Evolutionary conservation across 495 filamentous ascomycete species (phyloP).

Genomic region (Hypoxylon lienhwacheense): DNA sequence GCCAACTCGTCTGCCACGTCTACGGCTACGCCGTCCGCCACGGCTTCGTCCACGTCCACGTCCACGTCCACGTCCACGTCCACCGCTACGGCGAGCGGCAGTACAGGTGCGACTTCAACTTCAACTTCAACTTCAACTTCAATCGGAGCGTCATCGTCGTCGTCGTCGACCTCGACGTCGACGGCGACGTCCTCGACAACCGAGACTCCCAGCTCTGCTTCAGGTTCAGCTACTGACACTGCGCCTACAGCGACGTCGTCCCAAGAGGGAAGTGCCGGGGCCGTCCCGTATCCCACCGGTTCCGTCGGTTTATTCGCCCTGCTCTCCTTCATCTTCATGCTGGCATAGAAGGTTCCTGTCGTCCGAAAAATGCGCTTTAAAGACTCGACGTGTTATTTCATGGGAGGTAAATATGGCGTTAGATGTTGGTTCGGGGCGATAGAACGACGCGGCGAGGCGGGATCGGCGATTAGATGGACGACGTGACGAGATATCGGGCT

Average conservation of each 20-base stretch:
- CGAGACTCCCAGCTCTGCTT: too few species aligned
- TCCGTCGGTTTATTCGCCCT: not conserved
- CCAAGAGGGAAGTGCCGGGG: conserved; percentile 1
- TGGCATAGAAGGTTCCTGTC: conserved; percentile 4
- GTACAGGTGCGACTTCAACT: not conserved
- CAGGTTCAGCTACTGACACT: not conserved
- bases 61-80: not conserved
- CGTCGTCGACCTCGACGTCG: not conserved
- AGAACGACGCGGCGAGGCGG: too few species aligned
- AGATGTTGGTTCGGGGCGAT: too few species aligned
- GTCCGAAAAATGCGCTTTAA: not conserved
- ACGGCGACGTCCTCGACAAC: conserved; percentile 6
- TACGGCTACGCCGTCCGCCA: not conserved
- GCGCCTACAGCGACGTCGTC: conserved; percentile 5
- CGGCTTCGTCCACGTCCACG: not conserved
- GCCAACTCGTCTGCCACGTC: not conserved
- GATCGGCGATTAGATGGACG: too few species aligned
- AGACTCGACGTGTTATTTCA: not conserved
- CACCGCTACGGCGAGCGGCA: not conserved
- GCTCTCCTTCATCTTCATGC: not conserved
- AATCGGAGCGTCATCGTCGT: not conserved
- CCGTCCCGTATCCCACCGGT: not conserved
- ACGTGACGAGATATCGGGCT: too few species aligned
- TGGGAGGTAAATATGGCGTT: not conserved
- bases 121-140: too few species aligned